Evolutionary conservation across 257 asterid species (phyloP).

Genomic region (Coffea canephora): DNA sequence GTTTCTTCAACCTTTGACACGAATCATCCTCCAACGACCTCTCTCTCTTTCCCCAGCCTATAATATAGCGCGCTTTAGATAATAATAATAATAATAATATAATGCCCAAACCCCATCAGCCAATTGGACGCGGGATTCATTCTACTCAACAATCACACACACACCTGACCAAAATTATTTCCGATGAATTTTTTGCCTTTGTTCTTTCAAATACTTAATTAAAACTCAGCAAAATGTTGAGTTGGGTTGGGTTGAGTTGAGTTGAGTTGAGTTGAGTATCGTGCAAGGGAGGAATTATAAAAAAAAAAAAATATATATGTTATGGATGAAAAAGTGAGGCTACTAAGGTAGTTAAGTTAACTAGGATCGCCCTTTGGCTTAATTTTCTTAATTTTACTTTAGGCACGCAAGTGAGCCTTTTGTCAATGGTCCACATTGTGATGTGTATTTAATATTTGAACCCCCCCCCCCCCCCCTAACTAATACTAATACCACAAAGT

Average conservation of each 20-base stretch:
- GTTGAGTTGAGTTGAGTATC: neutral
- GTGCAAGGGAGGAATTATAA: constrained; percentile 2
- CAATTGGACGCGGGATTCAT: neutral
- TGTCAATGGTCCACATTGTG: constrained; percentile 24
- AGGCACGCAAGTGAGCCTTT: neutral
- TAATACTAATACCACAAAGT: too few species aligned
- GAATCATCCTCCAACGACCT: constrained; percentile 13
- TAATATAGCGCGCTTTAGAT: neutral
- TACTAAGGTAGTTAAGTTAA: constrained; percentile 34
- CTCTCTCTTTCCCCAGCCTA: neutral
- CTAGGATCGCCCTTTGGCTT: neutral
- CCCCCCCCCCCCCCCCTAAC: too few species aligned
- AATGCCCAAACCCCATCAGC: neutral
- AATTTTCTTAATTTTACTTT: neutral
- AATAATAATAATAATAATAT: neutral
- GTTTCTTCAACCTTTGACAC: constrained; percentile 42
- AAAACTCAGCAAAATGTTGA: too few species aligned
- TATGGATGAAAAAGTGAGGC: constrained; percentile 20
- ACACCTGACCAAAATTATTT: neutral
- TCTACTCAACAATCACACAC: neutral
- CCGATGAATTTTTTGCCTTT: too few species aligned
- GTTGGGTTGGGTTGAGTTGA: too few species aligned
- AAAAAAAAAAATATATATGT: neutral
- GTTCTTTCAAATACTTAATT: too few species aligned
- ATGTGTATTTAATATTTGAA: neutral